phyloP scores from a whole-genome alignment of 2,329 filamentous ascomycete genomes.

The Paraphaeosphaeria sporulosa region DNA sequence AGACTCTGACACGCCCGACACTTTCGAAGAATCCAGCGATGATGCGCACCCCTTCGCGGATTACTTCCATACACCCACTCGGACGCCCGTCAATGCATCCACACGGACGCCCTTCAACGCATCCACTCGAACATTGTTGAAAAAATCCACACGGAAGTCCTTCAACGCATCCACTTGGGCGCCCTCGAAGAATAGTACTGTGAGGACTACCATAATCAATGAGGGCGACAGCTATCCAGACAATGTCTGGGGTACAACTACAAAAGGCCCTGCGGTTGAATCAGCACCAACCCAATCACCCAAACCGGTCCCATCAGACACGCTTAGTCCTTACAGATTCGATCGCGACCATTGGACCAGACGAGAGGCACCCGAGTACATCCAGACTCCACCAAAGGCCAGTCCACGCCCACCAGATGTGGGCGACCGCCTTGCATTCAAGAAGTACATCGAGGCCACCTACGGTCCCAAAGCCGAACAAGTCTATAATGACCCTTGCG shows the following conservation, averaged over 20 bases:
- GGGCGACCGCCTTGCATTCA: background rate
- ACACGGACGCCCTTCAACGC: too few species aligned
- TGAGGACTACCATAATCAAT: background rate
- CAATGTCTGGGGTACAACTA: background rate
- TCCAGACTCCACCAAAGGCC: background rate
- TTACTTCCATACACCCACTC: too few species aligned
- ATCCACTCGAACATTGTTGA: too few species aligned
- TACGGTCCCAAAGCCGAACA: background rate
- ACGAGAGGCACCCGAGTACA: background rate
- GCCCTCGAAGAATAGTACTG: background rate
- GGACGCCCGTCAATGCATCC: too few species aligned
- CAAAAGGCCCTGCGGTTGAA: background rate
- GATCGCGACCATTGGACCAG: too few species aligned
- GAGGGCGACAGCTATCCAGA: background rate
- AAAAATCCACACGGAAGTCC: too few species aligned
- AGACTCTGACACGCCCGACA: conserved; percentile 11
- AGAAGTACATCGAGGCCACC: background rate
- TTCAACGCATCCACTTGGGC: too few species aligned
- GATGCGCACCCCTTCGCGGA: too few species aligned
- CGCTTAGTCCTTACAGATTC: too few species aligned
- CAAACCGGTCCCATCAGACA: background rate
- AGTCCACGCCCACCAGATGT: background rate
- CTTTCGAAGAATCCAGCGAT: too few species aligned
- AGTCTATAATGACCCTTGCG: background rate
- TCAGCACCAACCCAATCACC: background rate